phyloP scores from a whole-genome alignment of 208 protist species.

The Crithidia fasciculata region DNA sequence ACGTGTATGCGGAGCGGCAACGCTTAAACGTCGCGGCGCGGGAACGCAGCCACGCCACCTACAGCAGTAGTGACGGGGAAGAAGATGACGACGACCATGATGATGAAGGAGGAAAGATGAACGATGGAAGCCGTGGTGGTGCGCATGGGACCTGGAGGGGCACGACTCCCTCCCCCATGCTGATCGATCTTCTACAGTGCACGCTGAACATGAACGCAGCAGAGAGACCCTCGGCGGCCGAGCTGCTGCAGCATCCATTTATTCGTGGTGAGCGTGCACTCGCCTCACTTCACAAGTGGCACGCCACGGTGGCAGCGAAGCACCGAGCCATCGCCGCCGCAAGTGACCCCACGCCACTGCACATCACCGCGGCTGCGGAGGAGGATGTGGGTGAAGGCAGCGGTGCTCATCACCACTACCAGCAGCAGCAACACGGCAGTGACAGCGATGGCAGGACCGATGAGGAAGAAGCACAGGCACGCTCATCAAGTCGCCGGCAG shows the following conservation, averaged over 20 bases:
- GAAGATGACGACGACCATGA: neutral
- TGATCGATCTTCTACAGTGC: conserved; percentile 68
- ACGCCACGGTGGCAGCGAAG: conserved; percentile 28
- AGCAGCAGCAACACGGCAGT: neutral
- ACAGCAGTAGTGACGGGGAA: neutral
- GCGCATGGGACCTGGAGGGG: conserved; percentile 1
- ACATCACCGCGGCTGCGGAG: neutral
- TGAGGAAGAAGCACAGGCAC: neutral
- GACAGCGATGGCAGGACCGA: neutral
- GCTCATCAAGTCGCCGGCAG: neutral
- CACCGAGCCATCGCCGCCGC: neutral
- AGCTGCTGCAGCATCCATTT: conserved; percentile 84
- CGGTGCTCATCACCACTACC: no score
- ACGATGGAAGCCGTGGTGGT: neutral
- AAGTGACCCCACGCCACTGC: neutral
- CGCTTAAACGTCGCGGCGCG: conserved; percentile 18
- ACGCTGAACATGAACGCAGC: conserved; percentile 58
- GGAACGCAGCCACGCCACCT: neutral
- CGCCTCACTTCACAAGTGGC: conserved; percentile 43
- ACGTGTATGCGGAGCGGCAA: conserved; percentile 39
- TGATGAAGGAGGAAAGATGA: neutral
- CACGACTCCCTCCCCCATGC: conserved; percentile 40
- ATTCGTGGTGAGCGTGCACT: conserved; percentile 42
- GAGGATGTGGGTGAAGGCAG: neutral
- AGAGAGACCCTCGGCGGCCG: conserved; percentile 49